Percentiles rank a stretch among this genome's conserved stretches.
Evolutionary conservation across 164 flowering plant genomes (phyloP).

Genomic region (Chimonanthus salicifolius): DNA sequence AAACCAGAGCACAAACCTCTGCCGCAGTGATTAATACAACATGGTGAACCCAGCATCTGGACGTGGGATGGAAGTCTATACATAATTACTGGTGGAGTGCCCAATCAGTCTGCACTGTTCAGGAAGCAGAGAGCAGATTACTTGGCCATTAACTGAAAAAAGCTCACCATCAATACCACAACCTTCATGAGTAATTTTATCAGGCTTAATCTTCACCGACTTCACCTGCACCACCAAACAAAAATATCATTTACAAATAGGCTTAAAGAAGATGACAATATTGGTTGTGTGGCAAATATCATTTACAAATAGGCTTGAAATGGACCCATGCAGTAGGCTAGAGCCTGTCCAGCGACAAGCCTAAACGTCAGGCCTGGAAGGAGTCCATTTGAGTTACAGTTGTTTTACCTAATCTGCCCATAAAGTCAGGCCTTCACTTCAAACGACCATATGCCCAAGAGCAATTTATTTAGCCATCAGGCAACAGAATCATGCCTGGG

Average conservation of each 20-base stretch:
- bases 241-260: background rate
- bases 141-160: slow-evolving; percentile 65
- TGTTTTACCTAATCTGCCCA: no score
- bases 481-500: no score
- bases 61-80: slow-evolving; percentile 13
- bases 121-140: slow-evolving; percentile 77
- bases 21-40: background rate
- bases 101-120: slow-evolving; percentile 98
- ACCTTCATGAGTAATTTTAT: slow-evolving; percentile 62
- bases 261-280: no score
- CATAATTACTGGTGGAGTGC: slow-evolving; percentile 33
- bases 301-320: no score
- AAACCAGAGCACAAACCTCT: slow-evolving; percentile 15
- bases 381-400: no score
- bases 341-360: no score
- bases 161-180: slow-evolving; percentile 98
- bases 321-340: no score
- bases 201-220: slow-evolving; percentile 78
- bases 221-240: slow-evolving; percentile 65
- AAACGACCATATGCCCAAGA: no score
- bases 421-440: no score
- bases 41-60: background rate
- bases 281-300: no score
- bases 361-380: no score
- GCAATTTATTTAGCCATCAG: no score